Base-by-base conservation (phyloP, 768 basidiomycete genomes). In the Boletus subcaerulescens region DNA sequence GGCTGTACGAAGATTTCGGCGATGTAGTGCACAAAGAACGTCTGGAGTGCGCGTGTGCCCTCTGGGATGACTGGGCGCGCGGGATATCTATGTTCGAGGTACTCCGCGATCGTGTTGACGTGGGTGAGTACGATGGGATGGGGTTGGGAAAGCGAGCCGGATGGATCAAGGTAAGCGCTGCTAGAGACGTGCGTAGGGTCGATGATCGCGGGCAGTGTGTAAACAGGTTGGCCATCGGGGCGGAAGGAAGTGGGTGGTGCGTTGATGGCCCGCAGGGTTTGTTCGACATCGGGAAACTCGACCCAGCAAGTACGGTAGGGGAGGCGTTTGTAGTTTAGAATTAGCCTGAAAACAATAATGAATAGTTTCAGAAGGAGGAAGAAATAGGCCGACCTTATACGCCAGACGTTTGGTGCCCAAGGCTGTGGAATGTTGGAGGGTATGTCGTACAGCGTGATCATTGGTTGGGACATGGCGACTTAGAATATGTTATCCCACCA, bases 341-440 rank as follows among this genome's bases (percentile, higher is more conserved):
- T 82, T 48, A 89, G 80, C 45, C 87, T 89, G 41, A n/a, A 40
- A 35, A 54, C 5, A 20, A 50, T 42, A 17, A 53, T n/a, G 31
- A 42, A 32, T 26, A 17, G 11, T 29, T 32, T 14, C 38, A 10
- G 13, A 51, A 45, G 22, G 13, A 9, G 24, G 17, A 26, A 31
- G n/a, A 36, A 13, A 57, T 12, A 39, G 15, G 13, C 73, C 32
- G 49, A 84, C 86, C 88, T 74, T 58, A 90, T 79, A 42, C 85
- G 77, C 87, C 87, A 89, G 29, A 86, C 73, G 58, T 86, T 87
- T 29, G 88, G 88, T 48, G 84, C 83, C 87, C 87, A 90, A n/a
- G 87, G 79, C 50, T 86, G 83, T 2, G 82, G 75, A 10, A 75
- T 76, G 46, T 75, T 75, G 11, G 85, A 83, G 33, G 79, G 82